These are phyloP conservation scores for Linnemannia schmuckeri DNA, from an alignment of 192 early-diverging fungal species.

Conservation along the genomic window DNA sequence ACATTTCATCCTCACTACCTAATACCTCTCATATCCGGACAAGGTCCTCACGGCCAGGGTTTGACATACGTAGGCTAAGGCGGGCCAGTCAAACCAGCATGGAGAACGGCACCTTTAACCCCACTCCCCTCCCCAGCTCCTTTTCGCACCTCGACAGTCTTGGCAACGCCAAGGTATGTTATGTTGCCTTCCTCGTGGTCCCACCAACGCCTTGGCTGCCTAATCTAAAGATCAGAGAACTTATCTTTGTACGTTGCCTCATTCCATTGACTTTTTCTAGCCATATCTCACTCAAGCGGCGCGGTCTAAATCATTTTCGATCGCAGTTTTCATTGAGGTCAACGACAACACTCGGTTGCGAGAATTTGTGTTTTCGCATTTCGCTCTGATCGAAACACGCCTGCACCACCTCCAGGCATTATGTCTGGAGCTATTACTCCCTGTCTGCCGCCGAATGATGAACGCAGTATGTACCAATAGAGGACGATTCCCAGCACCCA, in stretches of 20 bases:
- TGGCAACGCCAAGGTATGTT: slow-evolving; percentile 42
- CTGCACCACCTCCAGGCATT: slow-evolving; percentile 67
- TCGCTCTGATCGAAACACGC: slow-evolving; percentile 67
- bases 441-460: slow-evolving; percentile 43
- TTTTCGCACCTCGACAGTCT: slow-evolving; percentile 49
- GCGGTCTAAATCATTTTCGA: slow-evolving; percentile 64
- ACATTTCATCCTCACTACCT: slow-evolving; percentile 35
- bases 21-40: slow-evolving; percentile 27
- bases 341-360: slow-evolving; percentile 60
- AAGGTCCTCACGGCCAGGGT: slow-evolving; percentile 46
- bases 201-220: no score
- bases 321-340: slow-evolving; percentile 65
- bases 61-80: slow-evolving; percentile 55
- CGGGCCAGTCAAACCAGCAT: slow-evolving; percentile 69
- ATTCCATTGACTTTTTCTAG: slow-evolving; percentile 11
- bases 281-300: slow-evolving; percentile 55
- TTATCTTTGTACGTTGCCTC: no score
- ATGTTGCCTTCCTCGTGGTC: neutral
- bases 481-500: no score
- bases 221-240: neutral
- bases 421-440: slow-evolving; percentile 58
- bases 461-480: slow-evolving; percentile 20
- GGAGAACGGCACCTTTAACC: slow-evolving; percentile 69
- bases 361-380: slow-evolving; percentile 71
- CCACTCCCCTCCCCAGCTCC: slow-evolving; percentile 63